Conservation (phyloP, 2,329 filamentous ascomycete species). For the Nannizziopsis arthrosporioides region DNA sequence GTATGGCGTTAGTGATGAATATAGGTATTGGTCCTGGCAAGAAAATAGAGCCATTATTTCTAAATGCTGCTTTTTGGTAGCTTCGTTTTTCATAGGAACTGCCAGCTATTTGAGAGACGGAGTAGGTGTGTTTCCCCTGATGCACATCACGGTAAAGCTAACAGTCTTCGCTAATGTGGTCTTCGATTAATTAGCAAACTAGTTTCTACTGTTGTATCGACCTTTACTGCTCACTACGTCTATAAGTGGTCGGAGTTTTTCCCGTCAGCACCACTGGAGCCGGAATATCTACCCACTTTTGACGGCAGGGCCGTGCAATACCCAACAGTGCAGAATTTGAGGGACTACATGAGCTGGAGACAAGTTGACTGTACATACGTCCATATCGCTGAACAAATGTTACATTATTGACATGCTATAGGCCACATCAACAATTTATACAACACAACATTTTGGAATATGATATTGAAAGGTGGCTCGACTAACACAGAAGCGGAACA, state of each 20-base stretch:
- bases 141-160: not conserved
- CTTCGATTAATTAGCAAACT: constrained; percentile 57
- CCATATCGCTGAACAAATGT: not conserved
- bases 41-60: not conserved
- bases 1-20: constrained; percentile 93
- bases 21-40: constrained; percentile 35
- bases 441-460: constrained; percentile 90
- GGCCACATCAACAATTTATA: constrained; percentile 98
- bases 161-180: not conserved
- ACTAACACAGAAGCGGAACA: constrained; percentile 68
- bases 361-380: constrained; percentile 73
- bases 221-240: constrained; percentile 85
- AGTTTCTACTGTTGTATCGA: constrained; percentile 79
- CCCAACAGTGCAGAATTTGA: constrained; percentile 65
- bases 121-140: constrained; percentile 46
- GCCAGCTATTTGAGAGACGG: constrained; percentile 72
- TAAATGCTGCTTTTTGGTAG: constrained; percentile 34
- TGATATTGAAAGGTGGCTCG: constrained; percentile 68
- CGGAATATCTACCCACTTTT: constrained; percentile 68
- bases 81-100: constrained; percentile 79
- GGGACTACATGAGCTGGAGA: constrained; percentile 94
- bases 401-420: constrained; percentile 25
- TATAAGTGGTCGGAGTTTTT: constrained; percentile 69
- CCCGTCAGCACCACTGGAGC: constrained; percentile 54
- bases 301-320: constrained; percentile 88